Conservation (phyloP, 768 basidiomycete genomes). For the Leccinellum albellum region DNA sequence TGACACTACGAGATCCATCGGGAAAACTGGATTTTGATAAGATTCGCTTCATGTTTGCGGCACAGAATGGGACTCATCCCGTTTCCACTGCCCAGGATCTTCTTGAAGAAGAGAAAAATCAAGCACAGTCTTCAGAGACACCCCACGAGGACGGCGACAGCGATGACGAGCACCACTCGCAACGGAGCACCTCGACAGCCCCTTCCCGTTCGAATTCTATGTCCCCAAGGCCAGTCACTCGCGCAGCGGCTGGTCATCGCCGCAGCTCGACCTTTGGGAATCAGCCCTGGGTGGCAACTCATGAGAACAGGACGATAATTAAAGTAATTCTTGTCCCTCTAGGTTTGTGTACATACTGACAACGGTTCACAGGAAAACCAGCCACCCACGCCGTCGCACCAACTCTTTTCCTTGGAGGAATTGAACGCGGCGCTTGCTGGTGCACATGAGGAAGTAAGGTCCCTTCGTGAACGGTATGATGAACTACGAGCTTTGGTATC, state of each 20-base stretch:
- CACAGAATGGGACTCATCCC: conserved; percentile 7
- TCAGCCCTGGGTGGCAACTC: conserved; percentile 12
- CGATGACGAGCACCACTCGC: conserved; percentile 15
- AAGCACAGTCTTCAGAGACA: neutral
- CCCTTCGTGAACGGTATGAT: conserved; percentile 27
- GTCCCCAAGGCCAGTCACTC: conserved; percentile 12
- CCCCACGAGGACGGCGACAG: conserved; percentile 11
- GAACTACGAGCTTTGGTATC: conserved; percentile 18
- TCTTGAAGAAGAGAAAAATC: neutral
- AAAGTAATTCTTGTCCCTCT: conserved; percentile 6
- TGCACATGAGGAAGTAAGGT: conserved; percentile 23
- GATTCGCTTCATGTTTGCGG: conserved; percentile 27
- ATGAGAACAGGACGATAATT: neutral
- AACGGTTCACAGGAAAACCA: conserved; percentile 7
- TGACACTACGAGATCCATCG: conserved; percentile 22
- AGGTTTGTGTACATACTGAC: conserved; percentile 1
- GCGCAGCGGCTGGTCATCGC: conserved; percentile 7
- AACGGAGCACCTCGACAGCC: conserved; percentile 4
- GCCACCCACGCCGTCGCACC: neutral
- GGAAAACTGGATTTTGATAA: conserved; percentile 32
- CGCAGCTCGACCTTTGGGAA: conserved; percentile 25
- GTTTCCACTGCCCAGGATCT: neutral
- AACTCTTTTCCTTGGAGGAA: conserved; percentile 24
- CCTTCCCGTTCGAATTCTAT: conserved; percentile 13
- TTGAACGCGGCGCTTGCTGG: conserved; percentile 22